Base-by-base conservation (phyloP, 768 basidiomycete species). In the Phaffia australis region DNA sequence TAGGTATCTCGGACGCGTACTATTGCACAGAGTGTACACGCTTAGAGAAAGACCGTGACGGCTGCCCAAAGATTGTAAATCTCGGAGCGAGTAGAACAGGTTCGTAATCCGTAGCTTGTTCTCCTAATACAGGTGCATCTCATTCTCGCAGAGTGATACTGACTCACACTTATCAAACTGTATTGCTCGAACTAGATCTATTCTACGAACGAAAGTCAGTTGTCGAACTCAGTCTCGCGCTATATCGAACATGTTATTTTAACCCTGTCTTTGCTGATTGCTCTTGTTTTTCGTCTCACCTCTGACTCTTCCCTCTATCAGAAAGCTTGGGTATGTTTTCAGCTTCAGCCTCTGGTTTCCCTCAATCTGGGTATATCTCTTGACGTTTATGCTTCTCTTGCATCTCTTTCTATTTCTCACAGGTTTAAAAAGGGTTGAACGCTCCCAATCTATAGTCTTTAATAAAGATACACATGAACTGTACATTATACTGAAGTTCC, bases 21-120 rank as follows among this genome's bases (percentile, higher is more conserved):
- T 99, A 99, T 73, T 99, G 95, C 70, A 93, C 94, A 1, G 92
- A 94, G 78, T 97, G 90, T 73, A 91, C 88, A n/a, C 81, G 93
- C 59, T 79, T 98, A 59, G 95, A 99, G 76, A 98, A 98, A 74
- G 93, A 97, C 72, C 81, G 95, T 47, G 95, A 99, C 76, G 95
- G 95, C 0, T 99, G 95, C 79, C 92, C 92, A 9, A 98, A 97
- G 83, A 91, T 94, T 72, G 90, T 94, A 69, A 94, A 95, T 74
- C 81, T 95, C n/a, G 92, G 92, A 66, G 91, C 91, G 11, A 88
- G 88, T 73, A 81, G 90, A 73, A 94, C 90, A 56, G 90, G 92
- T 75, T 75, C 92, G 55, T 93, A 42, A 42, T 42, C 35, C 11
- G 35, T 4, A 5, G 4, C 11, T 42, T 42, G 6, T 42, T 42